Evolutionary conservation across 2,329 filamentous ascomycete genomes (phyloP).

Genomic region (Penicillium polonicum): DNA sequence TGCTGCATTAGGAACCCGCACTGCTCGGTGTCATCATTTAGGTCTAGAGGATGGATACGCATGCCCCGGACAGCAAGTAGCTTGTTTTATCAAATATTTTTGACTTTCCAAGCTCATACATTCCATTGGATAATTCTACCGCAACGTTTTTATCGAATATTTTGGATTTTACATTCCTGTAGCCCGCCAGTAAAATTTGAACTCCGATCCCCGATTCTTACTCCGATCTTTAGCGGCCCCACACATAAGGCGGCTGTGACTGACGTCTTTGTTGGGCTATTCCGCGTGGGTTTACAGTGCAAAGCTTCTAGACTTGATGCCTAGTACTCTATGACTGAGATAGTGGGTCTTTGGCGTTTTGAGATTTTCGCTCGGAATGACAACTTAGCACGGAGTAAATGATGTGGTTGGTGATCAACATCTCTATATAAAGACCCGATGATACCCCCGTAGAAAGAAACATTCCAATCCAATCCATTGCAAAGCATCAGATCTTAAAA

Average conservation of each 20-base stretch:
- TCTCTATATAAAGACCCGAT: constrained; percentile 5
- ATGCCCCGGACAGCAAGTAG: not conserved
- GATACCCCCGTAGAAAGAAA: not conserved
- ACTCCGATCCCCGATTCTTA: constrained; percentile 9
- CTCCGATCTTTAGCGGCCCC: constrained; percentile 1
- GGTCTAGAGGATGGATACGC: constrained; percentile 1
- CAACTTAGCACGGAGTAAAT: not conserved
- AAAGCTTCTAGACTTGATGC: not conserved
- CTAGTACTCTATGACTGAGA: not conserved
- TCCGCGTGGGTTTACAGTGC: not conserved
- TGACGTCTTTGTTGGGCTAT: not conserved
- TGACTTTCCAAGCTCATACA: not conserved
- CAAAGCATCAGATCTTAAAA: not conserved
- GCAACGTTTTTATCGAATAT: not conserved
- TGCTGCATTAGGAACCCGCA: not conserved
- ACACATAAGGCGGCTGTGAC: not conserved
- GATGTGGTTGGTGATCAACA: not conserved
- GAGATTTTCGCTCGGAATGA: not conserved
- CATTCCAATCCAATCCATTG: not conserved
- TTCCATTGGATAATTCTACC: not conserved
- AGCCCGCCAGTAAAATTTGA: not conserved
- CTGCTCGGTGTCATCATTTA: not conserved
- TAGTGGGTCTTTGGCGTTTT: not conserved
- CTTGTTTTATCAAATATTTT: constrained; percentile 1
- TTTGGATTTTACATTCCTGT: not conserved